Percentiles rank a stretch among this genome's conserved stretches.
phyloP scores from a whole-genome alignment of 371 early-diverging fungal genomes.

The Syncephalis plumigaleata region DNA sequence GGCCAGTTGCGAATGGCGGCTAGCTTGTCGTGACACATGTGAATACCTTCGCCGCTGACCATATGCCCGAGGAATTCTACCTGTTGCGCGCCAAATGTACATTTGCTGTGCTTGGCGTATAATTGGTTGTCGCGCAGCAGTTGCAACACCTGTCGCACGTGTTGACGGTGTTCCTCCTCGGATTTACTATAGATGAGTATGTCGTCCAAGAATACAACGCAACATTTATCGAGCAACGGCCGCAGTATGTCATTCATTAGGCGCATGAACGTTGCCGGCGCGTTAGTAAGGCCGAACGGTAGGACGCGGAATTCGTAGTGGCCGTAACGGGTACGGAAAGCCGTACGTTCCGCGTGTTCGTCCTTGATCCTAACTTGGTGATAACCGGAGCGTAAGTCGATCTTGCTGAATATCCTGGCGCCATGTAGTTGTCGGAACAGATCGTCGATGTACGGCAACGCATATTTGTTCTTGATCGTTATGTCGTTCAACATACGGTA shows the following conservation, averaged over 20 bases:
- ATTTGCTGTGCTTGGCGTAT: slow-evolving; percentile 18
- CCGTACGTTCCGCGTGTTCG: slow-evolving; percentile 20
- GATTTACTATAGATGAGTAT: too few species aligned
- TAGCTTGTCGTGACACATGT: slow-evolving; percentile 8
- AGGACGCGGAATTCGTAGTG: slow-evolving; percentile 20
- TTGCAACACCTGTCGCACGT: slow-evolving; percentile 15
- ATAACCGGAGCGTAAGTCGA: slow-evolving; percentile 20
- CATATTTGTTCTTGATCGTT: background rate
- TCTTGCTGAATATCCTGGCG: slow-evolving; percentile 9
- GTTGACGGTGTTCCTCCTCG: slow-evolving; percentile 14
- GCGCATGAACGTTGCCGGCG: slow-evolving; percentile 17
- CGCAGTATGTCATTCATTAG: slow-evolving; percentile 13
- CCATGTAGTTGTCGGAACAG: slow-evolving; percentile 10
- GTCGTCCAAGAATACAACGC: too few species aligned
- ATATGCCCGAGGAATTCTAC: slow-evolving; percentile 18
- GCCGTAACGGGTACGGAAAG: slow-evolving; percentile 22
- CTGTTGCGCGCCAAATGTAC: slow-evolving; percentile 10
- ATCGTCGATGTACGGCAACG: background rate
- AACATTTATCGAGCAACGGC: slow-evolving; percentile 7
- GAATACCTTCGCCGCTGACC: slow-evolving; percentile 11
- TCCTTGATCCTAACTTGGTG: slow-evolving; percentile 13
- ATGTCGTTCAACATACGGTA: slow-evolving; percentile 12
- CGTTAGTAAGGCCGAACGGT: slow-evolving; percentile 18
- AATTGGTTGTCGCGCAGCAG: slow-evolving; percentile 12
- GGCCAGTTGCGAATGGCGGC: slow-evolving; percentile 5